Evolutionary conservation across 345 rosid species (phyloP).

Genomic region (Salix udensis): DNA sequence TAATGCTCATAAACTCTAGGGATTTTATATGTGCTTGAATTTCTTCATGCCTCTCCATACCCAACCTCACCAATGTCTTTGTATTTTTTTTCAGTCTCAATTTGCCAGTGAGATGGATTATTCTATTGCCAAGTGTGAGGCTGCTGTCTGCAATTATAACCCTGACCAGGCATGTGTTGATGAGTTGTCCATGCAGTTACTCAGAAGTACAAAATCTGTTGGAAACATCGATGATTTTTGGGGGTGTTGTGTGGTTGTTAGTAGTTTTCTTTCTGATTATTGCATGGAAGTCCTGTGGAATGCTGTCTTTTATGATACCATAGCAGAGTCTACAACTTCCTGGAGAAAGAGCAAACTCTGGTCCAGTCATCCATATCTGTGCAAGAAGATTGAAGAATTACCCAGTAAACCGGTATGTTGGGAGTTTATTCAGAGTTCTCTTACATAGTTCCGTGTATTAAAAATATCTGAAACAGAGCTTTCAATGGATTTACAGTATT

Average conservation of each 20-base stretch:
- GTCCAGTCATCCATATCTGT: slow-evolving; percentile 38
- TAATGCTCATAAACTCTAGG: slow-evolving; percentile 15
- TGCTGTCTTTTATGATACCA: slow-evolving; percentile 69
- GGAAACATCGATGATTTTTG: slow-evolving; percentile 68
- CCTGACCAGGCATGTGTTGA: slow-evolving; percentile 15
- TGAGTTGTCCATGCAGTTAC: slow-evolving; percentile 25
- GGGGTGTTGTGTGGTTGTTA: slow-evolving; percentile 52
- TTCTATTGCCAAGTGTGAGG: slow-evolving; percentile 25
- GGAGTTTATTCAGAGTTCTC: neutral
- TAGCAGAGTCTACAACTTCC: slow-evolving; percentile 43
- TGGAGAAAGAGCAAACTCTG: slow-evolving; percentile 77
- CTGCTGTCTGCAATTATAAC: slow-evolving; percentile 18
- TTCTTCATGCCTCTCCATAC: neutral
- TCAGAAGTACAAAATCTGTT: slow-evolving; percentile 47
- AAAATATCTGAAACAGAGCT: slow-evolving; percentile 4
- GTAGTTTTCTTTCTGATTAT: slow-evolving; percentile 54
- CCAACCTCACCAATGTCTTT: neutral
- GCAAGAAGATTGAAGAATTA: slow-evolving; percentile 22
- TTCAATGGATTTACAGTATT: slow-evolving; percentile 38
- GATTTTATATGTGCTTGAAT: neutral
- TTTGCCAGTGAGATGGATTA: slow-evolving; percentile 17
- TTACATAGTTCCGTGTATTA: neutral
- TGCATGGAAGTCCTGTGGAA: slow-evolving; percentile 88
- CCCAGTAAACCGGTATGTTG: slow-evolving; percentile 32
- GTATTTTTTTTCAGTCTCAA: slow-evolving; percentile 39